A percentile compares a stretch with the other conserved stretches of the same genome.
These are phyloP conservation scores for Acacia acuminata DNA, from an alignment of 306 rosid genomes.

Conservation along the genomic window DNA sequence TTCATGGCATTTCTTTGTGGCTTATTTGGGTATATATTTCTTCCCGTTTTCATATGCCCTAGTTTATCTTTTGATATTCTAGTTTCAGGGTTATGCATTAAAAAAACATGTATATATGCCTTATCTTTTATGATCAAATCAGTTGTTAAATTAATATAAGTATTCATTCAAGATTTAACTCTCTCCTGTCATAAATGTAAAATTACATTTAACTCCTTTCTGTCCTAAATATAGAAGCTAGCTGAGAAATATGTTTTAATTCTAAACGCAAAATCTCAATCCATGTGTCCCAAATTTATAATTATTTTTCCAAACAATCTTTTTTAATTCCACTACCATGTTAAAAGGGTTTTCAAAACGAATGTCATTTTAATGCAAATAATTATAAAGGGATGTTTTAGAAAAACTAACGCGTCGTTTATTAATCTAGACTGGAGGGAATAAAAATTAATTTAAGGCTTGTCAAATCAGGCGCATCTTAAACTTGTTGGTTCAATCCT, in stretches of 20 bases:
- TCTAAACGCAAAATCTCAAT: too few species aligned
- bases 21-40: conserved; percentile 53
- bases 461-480: background rate
- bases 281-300: too few species aligned
- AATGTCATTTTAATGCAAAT: background rate
- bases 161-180: background rate
- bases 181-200: too few species aligned
- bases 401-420: too few species aligned
- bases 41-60: background rate
- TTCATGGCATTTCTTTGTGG: conserved; percentile 53
- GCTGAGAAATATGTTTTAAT: too few species aligned
- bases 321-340: background rate
- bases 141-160: background rate
- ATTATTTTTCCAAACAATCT: too few species aligned
- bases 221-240: too few species aligned
- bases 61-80: background rate
- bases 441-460: background rate
- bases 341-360: background rate
- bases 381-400: too few species aligned
- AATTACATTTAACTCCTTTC: too few species aligned
- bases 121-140: background rate
- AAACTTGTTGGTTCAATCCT: background rate
- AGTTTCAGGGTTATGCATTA: background rate
- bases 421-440: too few species aligned
- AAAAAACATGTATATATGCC: background rate